Evolutionary conservation across 164 flowering plant species (phyloP).

Genomic region (Annona squamosa): DNA sequence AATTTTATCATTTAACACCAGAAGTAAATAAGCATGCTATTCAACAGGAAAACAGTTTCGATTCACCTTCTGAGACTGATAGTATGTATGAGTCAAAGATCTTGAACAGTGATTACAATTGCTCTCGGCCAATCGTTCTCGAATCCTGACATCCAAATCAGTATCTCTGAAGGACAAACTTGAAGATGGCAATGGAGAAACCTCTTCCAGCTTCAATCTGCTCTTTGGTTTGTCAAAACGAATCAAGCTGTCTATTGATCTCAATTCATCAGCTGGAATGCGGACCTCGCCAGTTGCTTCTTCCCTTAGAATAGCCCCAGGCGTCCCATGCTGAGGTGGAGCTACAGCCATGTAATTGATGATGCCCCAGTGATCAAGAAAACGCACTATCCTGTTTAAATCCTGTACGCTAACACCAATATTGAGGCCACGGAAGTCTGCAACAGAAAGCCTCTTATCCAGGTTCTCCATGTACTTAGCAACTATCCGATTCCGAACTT

Average conservation of each 20-base stretch:
- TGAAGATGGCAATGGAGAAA: conserved; percentile 33
- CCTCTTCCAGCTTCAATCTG: conserved; percentile 51
- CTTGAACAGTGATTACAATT: conserved; percentile 58
- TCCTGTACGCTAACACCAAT: conserved; percentile 50
- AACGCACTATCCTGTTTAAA: conserved; percentile 61
- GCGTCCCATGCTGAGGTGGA: conserved; percentile 34
- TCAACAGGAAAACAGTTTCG: not conserved
- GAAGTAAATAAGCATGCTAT: not conserved
- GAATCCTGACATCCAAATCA: conserved; percentile 69
- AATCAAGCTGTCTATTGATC: conserved; percentile 86
- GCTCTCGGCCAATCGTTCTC: conserved; percentile 66
- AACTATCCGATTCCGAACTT: conserved; percentile 69
- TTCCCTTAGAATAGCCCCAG: conserved; percentile 49
- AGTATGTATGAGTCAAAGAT: conserved; percentile 42
- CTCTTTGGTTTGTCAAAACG: conserved; percentile 87
- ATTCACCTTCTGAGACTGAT: conserved; percentile 89
- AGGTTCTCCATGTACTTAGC: conserved; percentile 82
- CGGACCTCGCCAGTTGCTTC: conserved; percentile 70
- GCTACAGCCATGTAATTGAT: conserved; percentile 67
- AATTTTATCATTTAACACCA: too few relatives aligned
- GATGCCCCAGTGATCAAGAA: conserved; percentile 96
- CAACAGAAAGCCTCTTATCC: conserved; percentile 42
- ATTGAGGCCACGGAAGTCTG: conserved; percentile 51
- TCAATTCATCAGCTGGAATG: conserved; percentile 73
- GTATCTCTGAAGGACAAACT: conserved; percentile 28